phyloP scores from a whole-genome alignment of 2,329 filamentous ascomycete genomes.

The Lomentospora prolificans region DNA sequence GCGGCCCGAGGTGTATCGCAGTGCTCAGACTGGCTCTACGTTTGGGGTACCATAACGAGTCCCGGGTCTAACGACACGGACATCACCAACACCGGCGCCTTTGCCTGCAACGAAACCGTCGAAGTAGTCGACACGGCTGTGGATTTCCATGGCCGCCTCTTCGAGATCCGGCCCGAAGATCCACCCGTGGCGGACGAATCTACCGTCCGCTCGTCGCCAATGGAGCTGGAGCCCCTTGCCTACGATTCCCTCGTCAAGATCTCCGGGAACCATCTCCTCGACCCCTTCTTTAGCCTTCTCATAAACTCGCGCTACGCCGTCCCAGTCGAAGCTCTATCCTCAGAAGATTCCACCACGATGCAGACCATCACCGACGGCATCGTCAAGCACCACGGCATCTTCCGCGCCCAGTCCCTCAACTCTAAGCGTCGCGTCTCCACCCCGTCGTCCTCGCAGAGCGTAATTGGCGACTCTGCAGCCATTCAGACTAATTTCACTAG shows the following conservation, averaged over 20 bases:
- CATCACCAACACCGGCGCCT: conserved; percentile 20
- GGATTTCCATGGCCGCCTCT: conserved; percentile 14
- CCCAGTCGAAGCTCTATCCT: conserved; percentile 16
- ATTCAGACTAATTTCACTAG: conserved; percentile 3
- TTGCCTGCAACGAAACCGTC: conserved; percentile 29
- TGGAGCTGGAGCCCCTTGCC: conserved; percentile 17
- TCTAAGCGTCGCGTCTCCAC: conserved; percentile 18
- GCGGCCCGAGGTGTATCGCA: conserved; percentile 11
- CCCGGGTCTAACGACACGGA: conserved; percentile 16
- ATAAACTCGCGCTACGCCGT: conserved; percentile 23
- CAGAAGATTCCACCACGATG: conserved; percentile 11
- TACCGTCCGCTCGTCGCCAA: conserved; percentile 12
- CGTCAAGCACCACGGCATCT: conserved; percentile 24
- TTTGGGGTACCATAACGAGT: conserved; percentile 22
- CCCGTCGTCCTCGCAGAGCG: conserved; percentile 13
- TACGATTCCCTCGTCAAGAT: conserved; percentile 21
- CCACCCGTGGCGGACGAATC: conserved; percentile 19
- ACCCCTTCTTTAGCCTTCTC: conserved; percentile 25
- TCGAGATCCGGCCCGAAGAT: conserved; percentile 19
- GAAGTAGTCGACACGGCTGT: conserved; percentile 19
- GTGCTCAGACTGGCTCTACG: conserved; percentile 23
- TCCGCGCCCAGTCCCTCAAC: conserved; percentile 25
- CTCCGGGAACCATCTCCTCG: conserved; percentile 18
- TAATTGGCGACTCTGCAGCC: conserved; percentile 12
- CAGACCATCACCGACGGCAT: conserved; percentile 22